phyloP scores from a whole-genome alignment of 1,284 basidiomycete genomes.

The Mixia osmundae region DNA sequence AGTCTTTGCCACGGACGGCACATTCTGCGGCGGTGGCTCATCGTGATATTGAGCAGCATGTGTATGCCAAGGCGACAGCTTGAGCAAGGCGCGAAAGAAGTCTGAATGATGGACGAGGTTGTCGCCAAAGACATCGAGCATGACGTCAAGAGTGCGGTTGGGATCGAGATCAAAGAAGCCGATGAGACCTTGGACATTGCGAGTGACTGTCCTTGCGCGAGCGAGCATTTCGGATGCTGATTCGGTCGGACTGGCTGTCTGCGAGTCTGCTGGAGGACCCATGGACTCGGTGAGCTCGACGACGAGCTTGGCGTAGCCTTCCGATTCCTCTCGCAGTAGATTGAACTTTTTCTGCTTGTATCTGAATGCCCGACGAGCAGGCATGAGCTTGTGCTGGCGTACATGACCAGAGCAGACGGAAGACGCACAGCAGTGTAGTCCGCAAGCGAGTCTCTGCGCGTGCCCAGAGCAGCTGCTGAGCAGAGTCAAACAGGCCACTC shows the following conservation, averaged over 20 bases:
- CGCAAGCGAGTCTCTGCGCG: no score
- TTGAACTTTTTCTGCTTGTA: slow-evolving; percentile 99
- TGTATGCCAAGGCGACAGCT: slow-evolving; percentile 51
- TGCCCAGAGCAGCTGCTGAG: no score
- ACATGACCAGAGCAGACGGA: no score
- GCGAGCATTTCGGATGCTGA: slow-evolving; percentile 18
- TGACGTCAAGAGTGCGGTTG: slow-evolving; percentile 74
- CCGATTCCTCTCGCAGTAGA: slow-evolving; percentile 82
- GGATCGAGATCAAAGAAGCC: slow-evolving; percentile 94
- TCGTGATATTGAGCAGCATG: no score
- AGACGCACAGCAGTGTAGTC: no score
- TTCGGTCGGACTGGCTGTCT: slow-evolving; percentile 29
- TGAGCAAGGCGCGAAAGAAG: slow-evolving; percentile 76
- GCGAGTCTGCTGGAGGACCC: slow-evolving; percentile 38
- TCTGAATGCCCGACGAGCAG: no score
- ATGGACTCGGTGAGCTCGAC: slow-evolving; percentile 58
- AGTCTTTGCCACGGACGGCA: no score
- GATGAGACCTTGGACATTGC: slow-evolving; percentile 47
- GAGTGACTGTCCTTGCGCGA: slow-evolving; percentile 19
- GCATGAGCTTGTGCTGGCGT: no score
- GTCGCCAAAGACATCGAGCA: slow-evolving; percentile 69
- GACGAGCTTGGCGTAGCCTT: slow-evolving; percentile 83
- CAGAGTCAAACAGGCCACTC: no score
- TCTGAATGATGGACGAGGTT: slow-evolving; percentile 60
- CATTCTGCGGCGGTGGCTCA: no score